Base-by-base conservation (phyloP, 2,329 filamentous ascomycete genomes). In the Penicillium sp. region DNA sequence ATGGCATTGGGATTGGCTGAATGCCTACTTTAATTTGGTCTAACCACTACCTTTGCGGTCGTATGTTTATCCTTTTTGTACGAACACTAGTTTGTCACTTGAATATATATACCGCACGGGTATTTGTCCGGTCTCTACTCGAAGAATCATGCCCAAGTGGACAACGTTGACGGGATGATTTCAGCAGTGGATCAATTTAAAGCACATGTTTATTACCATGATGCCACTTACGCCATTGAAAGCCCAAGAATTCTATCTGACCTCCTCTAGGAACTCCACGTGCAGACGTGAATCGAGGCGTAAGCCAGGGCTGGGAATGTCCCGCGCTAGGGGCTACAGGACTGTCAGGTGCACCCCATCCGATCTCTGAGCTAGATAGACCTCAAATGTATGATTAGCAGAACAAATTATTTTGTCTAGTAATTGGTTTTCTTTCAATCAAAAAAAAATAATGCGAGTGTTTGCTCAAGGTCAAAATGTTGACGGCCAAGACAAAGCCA, bases 301-400 rank as follows among this genome's bases (percentile, higher is more conserved):
- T 47, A 51, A 47, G 48, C 41, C 19, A 56, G 53, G 53, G 53
- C 48, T 27, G 16, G 41, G 55, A 53, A 57, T 57, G 55, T 39
- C 24, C 44, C 49, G 29, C 49, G 48, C 49, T 41, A 57, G 55
- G 55, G 47, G 46, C 44, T 26, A 21, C 44, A 26, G 21, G 8
- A 24, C 16, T 39, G 16, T 19, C 16, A 37, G 29, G 35, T 10
- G 8, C 33, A 26, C 27, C 16, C 33, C 33, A 27, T n/a, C 31
- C 21, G n/a, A 27, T n/a, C 31, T 27, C 22, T 22, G 5, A 39
- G n/a, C 13, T 2, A 21, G 3, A 51, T 16, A 16, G 14, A n/a
- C 16, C 29, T 5, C 31, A 19, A n/a, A n/a, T n/a, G n/a, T n/a
- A 22, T n/a, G 4, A 6, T 16, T 24, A 27, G 10, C 8, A 19